Conservation (phyloP, 2,329 filamentous ascomycete genomes). For the Aureobasidium namibiae region DNA sequence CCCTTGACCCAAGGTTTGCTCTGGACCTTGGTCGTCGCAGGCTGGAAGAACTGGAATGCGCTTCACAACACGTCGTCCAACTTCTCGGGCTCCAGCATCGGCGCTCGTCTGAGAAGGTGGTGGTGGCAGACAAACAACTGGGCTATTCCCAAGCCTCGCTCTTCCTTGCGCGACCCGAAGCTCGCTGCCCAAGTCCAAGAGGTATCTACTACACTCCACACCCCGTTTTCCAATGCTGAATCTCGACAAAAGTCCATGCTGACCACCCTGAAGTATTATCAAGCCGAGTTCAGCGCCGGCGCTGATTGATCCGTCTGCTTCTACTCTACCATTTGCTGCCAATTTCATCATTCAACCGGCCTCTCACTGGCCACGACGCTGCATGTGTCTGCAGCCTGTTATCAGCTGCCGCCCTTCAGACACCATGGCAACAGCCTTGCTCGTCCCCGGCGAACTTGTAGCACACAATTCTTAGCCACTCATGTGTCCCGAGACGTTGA, state of each 20-base stretch:
- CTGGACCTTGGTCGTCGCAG: slow-evolving; percentile 78
- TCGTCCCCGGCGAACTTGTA: background rate
- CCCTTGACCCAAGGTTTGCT: slow-evolving; percentile 79
- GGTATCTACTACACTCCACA: slow-evolving; percentile 23
- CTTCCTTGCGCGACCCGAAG: slow-evolving; percentile 22
- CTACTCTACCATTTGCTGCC: background rate
- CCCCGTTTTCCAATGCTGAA: slow-evolving; percentile 1
- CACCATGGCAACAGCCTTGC: background rate
- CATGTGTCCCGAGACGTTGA: background rate
- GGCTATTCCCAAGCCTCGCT: slow-evolving; percentile 53
- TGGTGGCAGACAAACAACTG: slow-evolving; percentile 95
- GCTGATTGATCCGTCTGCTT: slow-evolving; percentile 16
- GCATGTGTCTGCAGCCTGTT: background rate
- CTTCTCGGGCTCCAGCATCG: slow-evolving; percentile 66
- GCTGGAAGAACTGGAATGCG: slow-evolving; percentile 86
- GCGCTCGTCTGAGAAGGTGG: slow-evolving; percentile 75
- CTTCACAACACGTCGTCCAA: slow-evolving; percentile 45
- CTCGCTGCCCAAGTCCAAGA: slow-evolving; percentile 28
- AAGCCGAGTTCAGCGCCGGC: slow-evolving; percentile 19
- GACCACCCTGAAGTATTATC: slow-evolving; percentile 16
- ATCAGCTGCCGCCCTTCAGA: background rate
- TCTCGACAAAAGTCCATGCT: slow-evolving; percentile 14
- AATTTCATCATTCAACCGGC: background rate
- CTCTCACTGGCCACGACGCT: background rate
- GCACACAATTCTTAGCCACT: background rate